Evolutionary conservation across 805 yeast species (phyloP).

Genomic region (Citeromyces matritensis): DNA sequence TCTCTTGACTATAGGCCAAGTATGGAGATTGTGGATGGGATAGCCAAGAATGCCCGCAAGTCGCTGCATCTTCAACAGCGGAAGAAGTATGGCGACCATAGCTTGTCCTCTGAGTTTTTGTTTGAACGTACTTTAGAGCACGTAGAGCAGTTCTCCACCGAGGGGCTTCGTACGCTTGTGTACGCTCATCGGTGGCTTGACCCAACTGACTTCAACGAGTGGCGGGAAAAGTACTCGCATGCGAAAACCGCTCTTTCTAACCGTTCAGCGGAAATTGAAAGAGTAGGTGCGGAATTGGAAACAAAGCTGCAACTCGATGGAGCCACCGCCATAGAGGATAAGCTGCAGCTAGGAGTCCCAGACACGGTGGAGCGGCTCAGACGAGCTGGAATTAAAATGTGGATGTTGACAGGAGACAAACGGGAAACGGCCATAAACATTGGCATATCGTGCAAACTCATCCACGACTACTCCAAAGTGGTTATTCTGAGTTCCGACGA

Average conservation of each 20-base stretch:
- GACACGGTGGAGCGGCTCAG: slow-evolving; percentile 85
- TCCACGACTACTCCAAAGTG: slow-evolving; percentile 85
- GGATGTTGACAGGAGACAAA: slow-evolving; percentile 99
- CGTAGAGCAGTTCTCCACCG: slow-evolving; percentile 87
- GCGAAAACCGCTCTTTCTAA: slow-evolving; percentile 69
- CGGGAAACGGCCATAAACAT: slow-evolving; percentile 96
- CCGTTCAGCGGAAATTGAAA: slow-evolving; percentile 52
- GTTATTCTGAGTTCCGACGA: slow-evolving; percentile 35
- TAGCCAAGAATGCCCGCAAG: slow-evolving; percentile 34
- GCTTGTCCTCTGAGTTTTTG: slow-evolving; percentile 55
- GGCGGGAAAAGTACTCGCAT: slow-evolving; percentile 52
- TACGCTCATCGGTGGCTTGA: slow-evolving; percentile 69
- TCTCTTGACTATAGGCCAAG: slow-evolving; percentile 3
- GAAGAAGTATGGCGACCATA: slow-evolving; percentile 27
- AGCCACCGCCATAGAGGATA: slow-evolving; percentile 96
- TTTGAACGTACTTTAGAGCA: slow-evolving; percentile 79
- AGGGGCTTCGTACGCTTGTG: slow-evolving; percentile 82
- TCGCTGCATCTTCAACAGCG: slow-evolving; percentile 47
- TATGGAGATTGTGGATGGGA: slow-evolving; percentile 30
- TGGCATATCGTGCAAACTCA: slow-evolving; percentile 87
- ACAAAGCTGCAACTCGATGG: slow-evolving; percentile 57
- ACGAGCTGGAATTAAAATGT: slow-evolving; percentile 84
- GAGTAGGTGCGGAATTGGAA: slow-evolving; percentile 63
- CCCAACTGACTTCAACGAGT: slow-evolving; percentile 37
- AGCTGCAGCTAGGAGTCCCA: slow-evolving; percentile 92